phyloP scores from a whole-genome alignment of 345 rosid genomes.

The Cardamine occulta region DNA sequence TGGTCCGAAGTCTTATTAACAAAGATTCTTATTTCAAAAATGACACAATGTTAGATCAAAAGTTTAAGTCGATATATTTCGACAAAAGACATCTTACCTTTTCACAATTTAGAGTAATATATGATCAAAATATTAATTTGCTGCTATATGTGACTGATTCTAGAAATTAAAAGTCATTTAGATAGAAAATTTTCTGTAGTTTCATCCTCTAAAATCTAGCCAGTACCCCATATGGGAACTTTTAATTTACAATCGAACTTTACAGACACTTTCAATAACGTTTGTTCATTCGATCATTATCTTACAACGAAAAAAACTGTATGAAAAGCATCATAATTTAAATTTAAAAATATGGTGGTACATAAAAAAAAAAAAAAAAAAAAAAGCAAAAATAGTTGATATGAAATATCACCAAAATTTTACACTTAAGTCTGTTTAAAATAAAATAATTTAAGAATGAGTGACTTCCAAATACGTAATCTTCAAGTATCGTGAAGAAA shows the following conservation, averaged over 20 bases:
- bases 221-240: neutral
- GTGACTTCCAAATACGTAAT: neutral
- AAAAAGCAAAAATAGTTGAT: neutral
- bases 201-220: neutral
- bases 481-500: neutral
- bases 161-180: neutral
- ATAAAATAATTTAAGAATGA: neutral
- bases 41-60: conserved; percentile 25
- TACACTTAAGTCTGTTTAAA: neutral
- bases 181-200: neutral
- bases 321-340: neutral
- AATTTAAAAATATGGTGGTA: neutral
- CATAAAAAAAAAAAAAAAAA: neutral
- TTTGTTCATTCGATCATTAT: neutral
- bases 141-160: neutral
- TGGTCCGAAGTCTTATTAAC: neutral
- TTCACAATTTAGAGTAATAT: neutral
- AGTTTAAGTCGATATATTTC: conserved; percentile 27
- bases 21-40: conserved; percentile 13
- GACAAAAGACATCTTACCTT: conserved; percentile 14
- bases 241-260: neutral
- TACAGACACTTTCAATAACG: neutral
- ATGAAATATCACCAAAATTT: neutral
- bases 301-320: neutral
- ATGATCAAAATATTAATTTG: neutral